phyloP scores from a whole-genome alignment of 495 filamentous ascomycete species.

The Podospora australis region DNA sequence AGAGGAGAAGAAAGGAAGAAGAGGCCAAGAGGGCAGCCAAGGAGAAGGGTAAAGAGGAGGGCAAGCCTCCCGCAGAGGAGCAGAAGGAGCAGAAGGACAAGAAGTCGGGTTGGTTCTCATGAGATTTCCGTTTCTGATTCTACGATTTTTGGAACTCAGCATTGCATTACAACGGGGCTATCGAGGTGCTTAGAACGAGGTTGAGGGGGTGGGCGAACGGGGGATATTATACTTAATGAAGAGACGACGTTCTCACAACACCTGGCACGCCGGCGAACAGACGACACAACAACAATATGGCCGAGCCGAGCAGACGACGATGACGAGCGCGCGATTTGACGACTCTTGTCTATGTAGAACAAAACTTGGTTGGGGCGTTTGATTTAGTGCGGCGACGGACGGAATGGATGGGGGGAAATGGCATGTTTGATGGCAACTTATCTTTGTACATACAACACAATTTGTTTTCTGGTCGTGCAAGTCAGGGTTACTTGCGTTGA shows the following conservation, averaged over 20 bases:
- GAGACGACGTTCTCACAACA: conserved; percentile 9
- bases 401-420: not conserved
- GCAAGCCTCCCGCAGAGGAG: conserved; percentile 10
- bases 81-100: conserved; percentile 7
- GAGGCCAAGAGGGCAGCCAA: conserved; percentile 15
- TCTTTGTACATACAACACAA: conserved; percentile 12
- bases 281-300: not conserved
- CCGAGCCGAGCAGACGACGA: not conserved
- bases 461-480: conserved; percentile 4
- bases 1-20: conserved; percentile 13
- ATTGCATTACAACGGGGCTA: too few relatives aligned
- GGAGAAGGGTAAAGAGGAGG: conserved; percentile 13
- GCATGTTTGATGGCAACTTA: conserved; percentile 8
- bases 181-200: too few relatives aligned
- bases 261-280: not conserved
- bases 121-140: conserved; percentile 8
- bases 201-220: not conserved
- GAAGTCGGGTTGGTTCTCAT: conserved; percentile 15
- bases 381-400: too few relatives aligned
- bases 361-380: not conserved
- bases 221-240: conserved; percentile 15
- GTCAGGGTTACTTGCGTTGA: conserved; percentile 11
- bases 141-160: too few relatives aligned
- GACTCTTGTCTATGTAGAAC: too few relatives aligned
- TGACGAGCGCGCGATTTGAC: too few relatives aligned